Conservation (phyloP, 202 grass and related monocot genomes). For the Zizania palustris region DNA sequence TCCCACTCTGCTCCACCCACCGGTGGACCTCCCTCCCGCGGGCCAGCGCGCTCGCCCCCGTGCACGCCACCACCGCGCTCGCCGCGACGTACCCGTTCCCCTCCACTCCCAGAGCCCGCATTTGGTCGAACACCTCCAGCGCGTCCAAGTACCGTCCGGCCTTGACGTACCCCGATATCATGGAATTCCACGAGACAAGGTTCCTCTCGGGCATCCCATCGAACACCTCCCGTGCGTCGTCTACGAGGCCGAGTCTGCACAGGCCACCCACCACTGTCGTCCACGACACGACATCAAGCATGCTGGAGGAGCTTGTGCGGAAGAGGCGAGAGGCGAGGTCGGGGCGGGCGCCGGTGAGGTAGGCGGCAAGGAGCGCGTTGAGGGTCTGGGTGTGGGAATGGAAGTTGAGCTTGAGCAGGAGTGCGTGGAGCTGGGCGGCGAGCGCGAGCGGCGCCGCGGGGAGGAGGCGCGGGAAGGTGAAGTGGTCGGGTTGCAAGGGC, state of each 20-base stretch:
- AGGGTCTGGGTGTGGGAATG: conserved; percentile 53
- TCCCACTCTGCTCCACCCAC: conserved; percentile 49
- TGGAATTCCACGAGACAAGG: conserved; percentile 83
- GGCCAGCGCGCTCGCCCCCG: conserved; percentile 49
- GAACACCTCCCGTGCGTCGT: conserved; percentile 70
- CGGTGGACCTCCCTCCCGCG: conserved; percentile 68
- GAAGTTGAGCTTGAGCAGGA: conserved; percentile 73
- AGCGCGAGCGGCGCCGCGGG: conserved; percentile 45
- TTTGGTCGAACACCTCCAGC: conserved; percentile 65
- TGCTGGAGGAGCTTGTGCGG: not conserved
- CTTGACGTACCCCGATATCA: conserved; percentile 77
- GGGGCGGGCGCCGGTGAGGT: conserved; percentile 52
- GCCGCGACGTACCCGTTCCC: conserved; percentile 67
- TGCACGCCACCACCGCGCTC: conserved; percentile 68
- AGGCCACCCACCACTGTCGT: conserved; percentile 78
- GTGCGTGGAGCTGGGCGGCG: conserved; percentile 65
- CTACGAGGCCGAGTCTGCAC: conserved; percentile 53
- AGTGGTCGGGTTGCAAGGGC: conserved; percentile 61
- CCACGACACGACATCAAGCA: conserved; percentile 70
- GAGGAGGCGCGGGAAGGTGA: conserved; percentile 73
- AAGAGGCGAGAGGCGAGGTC: conserved; percentile 55
- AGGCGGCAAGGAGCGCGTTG: conserved; percentile 71
- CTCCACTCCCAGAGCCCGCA: conserved; percentile 51
- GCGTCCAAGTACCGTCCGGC: conserved; percentile 57
- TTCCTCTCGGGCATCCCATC: conserved; percentile 76